Conservation (phyloP, 23 red algal genomes). For the Cyanidiococcus yangmingshanensis region DNA sequence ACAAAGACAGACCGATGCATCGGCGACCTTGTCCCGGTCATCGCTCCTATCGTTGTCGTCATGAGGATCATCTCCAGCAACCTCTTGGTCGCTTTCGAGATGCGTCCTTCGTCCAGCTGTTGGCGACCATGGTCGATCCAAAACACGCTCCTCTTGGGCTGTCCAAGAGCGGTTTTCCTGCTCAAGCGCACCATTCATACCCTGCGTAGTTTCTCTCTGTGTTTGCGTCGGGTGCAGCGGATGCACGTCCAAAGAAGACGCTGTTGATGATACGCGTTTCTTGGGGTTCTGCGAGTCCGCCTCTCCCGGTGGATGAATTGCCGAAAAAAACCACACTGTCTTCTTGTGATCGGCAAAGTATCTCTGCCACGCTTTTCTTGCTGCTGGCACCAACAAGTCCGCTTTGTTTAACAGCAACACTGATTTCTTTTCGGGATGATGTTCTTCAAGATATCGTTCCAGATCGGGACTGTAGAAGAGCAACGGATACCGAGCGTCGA, state of each 20-base stretch:
- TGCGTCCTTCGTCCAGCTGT: not conserved
- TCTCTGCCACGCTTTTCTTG: slow-evolving; percentile 39
- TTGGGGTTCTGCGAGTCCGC: slow-evolving; percentile 29
- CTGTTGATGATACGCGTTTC: not conserved
- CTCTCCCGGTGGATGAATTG: slow-evolving; percentile 21
- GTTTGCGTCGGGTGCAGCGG: not conserved
- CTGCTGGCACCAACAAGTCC: slow-evolving; percentile 43
- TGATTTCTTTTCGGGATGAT: slow-evolving; percentile 23
- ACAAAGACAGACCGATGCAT: not conserved
- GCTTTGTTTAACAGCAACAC: slow-evolving; percentile 85
- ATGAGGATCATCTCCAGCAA: not conserved
- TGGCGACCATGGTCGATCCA: not conserved
- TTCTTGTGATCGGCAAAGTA: slow-evolving; percentile 44
- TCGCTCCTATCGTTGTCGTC: not conserved
- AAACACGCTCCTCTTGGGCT: not conserved
- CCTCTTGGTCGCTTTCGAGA: too few species aligned
- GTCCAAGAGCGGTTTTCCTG: not conserved
- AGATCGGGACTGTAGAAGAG: slow-evolving; percentile 76
- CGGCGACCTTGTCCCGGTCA: not conserved
- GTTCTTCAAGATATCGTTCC: slow-evolving; percentile 58
- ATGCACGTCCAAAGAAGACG: not conserved
- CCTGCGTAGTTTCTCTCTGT: not conserved
- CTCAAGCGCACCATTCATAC: not conserved
- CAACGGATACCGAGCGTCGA: slow-evolving; percentile 85
- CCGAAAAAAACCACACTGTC: slow-evolving; percentile 77